phyloP scores from a whole-genome alignment of 2,329 filamentous ascomycete species.

The Fusarium caatingaense region DNA sequence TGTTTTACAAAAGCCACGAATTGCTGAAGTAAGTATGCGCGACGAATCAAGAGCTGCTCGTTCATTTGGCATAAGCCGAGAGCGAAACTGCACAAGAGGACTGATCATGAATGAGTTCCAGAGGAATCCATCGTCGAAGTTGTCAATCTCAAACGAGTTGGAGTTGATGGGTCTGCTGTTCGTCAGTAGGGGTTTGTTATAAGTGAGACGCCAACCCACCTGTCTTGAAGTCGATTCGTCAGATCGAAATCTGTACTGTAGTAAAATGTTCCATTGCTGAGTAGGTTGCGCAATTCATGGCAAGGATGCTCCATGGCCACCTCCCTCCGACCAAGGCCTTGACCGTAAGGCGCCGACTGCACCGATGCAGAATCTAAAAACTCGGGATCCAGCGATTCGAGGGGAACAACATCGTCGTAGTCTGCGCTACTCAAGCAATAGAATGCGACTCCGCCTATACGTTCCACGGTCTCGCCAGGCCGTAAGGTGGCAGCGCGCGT shows the following conservation, averaged over 20 bases:
- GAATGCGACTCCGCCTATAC: slow-evolving; percentile 88
- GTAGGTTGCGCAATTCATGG: slow-evolving; percentile 87
- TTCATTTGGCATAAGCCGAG: slow-evolving; percentile 79
- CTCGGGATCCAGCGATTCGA: slow-evolving; percentile 65
- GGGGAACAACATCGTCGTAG: slow-evolving; percentile 80
- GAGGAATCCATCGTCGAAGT: slow-evolving; percentile 89
- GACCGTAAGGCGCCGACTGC: slow-evolving; percentile 54
- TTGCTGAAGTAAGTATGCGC: slow-evolving; percentile 90
- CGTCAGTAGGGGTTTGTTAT: slow-evolving; percentile 17
- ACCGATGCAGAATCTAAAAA: slow-evolving; percentile 59
- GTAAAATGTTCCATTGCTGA: slow-evolving; percentile 95
- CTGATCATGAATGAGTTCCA: slow-evolving; percentile 99
- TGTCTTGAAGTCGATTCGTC: slow-evolving; percentile 91
- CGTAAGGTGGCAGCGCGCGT: slow-evolving; percentile 82
- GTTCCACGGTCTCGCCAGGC: slow-evolving; percentile 88
- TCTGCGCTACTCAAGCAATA: slow-evolving; percentile 89
- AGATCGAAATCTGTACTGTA: slow-evolving; percentile 99
- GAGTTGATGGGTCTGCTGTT: slow-evolving; percentile 74
- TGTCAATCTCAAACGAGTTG: slow-evolving; percentile 87
- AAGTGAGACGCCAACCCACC: slow-evolving; percentile 58
- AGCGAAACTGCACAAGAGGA: slow-evolving; percentile 89
- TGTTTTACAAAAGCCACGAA: slow-evolving; percentile 90
- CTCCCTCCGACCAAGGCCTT: slow-evolving; percentile 72
- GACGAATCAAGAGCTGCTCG: slow-evolving; percentile 85
- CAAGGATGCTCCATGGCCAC: slow-evolving; percentile 86